These are phyloP conservation scores for Centrapalus pauciflorus DNA, from an alignment of 129 eudicot species.

Conservation along the genomic window DNA sequence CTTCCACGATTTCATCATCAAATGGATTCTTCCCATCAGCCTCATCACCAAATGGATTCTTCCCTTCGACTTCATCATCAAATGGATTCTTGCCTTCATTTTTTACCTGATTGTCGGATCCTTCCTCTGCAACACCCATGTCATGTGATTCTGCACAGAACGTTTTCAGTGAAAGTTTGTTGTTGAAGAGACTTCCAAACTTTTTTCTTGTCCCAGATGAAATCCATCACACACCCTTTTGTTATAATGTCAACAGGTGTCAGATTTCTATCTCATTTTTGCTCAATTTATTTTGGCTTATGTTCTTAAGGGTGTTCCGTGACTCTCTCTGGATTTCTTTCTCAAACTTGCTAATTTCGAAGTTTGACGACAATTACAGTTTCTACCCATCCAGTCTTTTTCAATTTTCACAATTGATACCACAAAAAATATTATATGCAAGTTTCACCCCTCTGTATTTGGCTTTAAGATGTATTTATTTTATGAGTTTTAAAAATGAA, in stretches of 20 bases:
- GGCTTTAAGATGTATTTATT: too few species aligned
- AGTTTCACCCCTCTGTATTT: background rate
- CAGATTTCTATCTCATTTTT: constrained; percentile 19
- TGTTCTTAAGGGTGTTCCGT: constrained; percentile 31
- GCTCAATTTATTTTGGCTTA: constrained; percentile 20
- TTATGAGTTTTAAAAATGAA: too few species aligned
- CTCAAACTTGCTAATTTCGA: background rate
- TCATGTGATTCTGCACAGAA: constrained; percentile 19
- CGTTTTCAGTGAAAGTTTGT: constrained; percentile 19
- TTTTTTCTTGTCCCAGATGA: constrained; percentile 6
- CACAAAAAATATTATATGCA: background rate
- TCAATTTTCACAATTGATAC: background rate
- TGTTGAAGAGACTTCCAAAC: constrained; percentile 11
- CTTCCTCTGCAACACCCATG: constrained; percentile 28
- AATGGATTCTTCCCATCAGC: too few species aligned
- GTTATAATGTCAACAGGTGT: constrained; percentile 35
- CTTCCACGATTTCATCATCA: constrained; percentile 12
- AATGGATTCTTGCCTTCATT: background rate
- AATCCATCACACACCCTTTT: constrained; percentile 14
- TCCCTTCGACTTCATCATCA: constrained; percentile 14
- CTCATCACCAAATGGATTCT: constrained; percentile 6
- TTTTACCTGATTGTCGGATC: constrained; percentile 8
- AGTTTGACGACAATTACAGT: background rate
- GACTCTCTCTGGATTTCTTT: constrained; percentile 26
- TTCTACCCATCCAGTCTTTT: constrained; percentile 2